Conservation (phyloP, 345 rosid species). For the Bruguiera gymnorhiza region DNA sequence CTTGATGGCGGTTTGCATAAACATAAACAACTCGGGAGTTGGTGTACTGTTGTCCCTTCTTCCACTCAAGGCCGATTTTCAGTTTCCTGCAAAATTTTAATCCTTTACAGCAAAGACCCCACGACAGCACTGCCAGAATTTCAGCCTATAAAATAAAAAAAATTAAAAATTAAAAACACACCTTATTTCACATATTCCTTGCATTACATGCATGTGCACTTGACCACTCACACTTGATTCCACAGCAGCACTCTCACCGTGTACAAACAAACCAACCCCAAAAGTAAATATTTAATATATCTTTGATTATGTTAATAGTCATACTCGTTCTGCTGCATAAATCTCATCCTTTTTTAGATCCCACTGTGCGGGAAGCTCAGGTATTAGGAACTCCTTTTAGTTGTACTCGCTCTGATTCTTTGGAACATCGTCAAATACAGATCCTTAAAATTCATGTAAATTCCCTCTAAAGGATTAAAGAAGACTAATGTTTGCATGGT, state of each 20-base stretch:
- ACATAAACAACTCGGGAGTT: too few relatives aligned
- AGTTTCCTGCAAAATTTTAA: slow-evolving; percentile 11
- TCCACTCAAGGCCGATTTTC: neutral
- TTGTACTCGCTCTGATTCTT: slow-evolving; percentile 8
- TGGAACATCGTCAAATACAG: slow-evolving; percentile 11
- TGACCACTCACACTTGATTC: slow-evolving; percentile 10
- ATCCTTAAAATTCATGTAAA: slow-evolving; percentile 20
- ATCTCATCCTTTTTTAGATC: too few relatives aligned
- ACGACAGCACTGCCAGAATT: slow-evolving; percentile 35
- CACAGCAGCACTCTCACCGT: neutral
- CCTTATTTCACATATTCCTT: slow-evolving; percentile 11
- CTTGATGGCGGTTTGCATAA: too few relatives aligned
- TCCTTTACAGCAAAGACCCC: slow-evolving; percentile 24
- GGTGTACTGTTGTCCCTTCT: neutral
- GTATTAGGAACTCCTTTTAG: neutral
- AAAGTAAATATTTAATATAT: too few relatives aligned
- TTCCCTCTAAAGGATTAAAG: slow-evolving; percentile 12
- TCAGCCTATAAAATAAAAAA: slow-evolving; percentile 20
- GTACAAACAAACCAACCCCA: too few relatives aligned
- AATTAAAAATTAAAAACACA: neutral
- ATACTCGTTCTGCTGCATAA: slow-evolving; percentile 8
- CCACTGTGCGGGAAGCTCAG: too few relatives aligned
- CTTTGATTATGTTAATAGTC: neutral
- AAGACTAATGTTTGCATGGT: neutral
- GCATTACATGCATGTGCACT: slow-evolving; percentile 19